A percentile compares a stretch with the other conserved stretches of the same genome.
phyloP scores from a whole-genome alignment of 148 eudicot genomes.

The Rheum nobile region DNA sequence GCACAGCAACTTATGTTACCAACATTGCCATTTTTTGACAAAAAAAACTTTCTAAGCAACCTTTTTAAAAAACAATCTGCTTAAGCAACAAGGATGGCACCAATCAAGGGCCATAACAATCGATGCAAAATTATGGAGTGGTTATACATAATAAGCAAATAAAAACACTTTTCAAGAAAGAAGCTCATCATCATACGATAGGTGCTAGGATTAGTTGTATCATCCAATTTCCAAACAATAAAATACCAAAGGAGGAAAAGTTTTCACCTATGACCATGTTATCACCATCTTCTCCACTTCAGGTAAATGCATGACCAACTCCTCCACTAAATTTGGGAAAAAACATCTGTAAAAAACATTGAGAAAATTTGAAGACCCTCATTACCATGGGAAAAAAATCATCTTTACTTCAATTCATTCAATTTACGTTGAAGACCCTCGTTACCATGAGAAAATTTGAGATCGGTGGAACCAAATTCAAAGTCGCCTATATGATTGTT shows the following conservation, averaged over 20 bases:
- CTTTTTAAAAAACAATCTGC: too few species aligned
- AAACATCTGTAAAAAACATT: too few species aligned
- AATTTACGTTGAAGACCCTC: too few species aligned
- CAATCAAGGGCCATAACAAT: background rate
- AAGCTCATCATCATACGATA: background rate
- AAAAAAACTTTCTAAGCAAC: too few species aligned
- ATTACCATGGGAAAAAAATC: too few species aligned
- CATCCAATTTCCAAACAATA: background rate
- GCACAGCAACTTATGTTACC: background rate
- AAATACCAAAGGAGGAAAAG: background rate
- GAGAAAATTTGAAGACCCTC: too few species aligned
- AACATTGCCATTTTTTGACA: background rate
- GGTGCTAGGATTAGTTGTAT: background rate
- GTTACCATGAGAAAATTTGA: too few species aligned
- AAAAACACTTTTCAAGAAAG: background rate
- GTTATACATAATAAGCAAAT: background rate
- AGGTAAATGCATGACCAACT: slow-evolving; percentile 93
- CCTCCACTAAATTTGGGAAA: slow-evolving; percentile 58
- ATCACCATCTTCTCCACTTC: slow-evolving; percentile 74
- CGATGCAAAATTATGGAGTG: background rate
- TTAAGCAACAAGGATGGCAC: background rate
- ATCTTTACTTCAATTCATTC: too few species aligned
- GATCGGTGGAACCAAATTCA: too few species aligned
- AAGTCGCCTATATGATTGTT: too few species aligned
- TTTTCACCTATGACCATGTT: slow-evolving; percentile 67